These are phyloP conservation scores for Kentomonas sorsogonicus DNA, from an alignment of 208 protist species.

Conservation along the genomic window DNA sequence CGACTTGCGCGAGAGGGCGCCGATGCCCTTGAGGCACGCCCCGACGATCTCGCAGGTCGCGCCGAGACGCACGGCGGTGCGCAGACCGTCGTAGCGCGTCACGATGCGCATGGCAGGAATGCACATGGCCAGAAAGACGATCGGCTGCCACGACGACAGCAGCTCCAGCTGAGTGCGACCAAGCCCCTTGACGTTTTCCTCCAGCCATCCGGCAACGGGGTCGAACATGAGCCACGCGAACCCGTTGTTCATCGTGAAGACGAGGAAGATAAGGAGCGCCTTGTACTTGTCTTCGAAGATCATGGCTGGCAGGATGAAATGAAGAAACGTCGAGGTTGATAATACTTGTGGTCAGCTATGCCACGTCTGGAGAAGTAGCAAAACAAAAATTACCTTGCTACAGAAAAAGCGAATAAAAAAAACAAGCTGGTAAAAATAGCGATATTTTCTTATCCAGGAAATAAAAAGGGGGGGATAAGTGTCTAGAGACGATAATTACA, in stretches of 20 bases:
- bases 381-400: too few relatives aligned
- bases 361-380: too few relatives aligned
- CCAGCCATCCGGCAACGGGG: conserved; percentile 66
- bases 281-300: conserved; percentile 56
- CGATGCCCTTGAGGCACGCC: conserved; percentile 62
- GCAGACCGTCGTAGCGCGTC: conserved; percentile 68
- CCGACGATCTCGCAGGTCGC: conserved; percentile 56
- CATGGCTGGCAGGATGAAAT: conserved; percentile 1
- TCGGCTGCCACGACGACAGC: conserved; percentile 79
- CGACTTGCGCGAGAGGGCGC: conserved; percentile 27
- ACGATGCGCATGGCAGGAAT: conserved; percentile 77
- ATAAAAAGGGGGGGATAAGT: too few relatives aligned
- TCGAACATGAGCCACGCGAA: conserved; percentile 89
- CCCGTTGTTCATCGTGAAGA: conserved; percentile 84
- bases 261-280: conserved; percentile 73
- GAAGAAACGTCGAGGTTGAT: conserved; percentile 3
- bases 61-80: conserved; percentile 58
- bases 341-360: too few relatives aligned
- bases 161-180: conserved; percentile 48
- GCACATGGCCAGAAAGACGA: conserved; percentile 65
- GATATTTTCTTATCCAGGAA: too few relatives aligned
- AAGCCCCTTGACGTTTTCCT: conserved; percentile 60
- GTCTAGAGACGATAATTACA: too few relatives aligned
- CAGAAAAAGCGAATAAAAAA: conserved; percentile 6
- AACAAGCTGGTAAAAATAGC: conserved; percentile 2